Conservation (phyloP, 163 green algal genomes). For the Scenedesmus sp. region DNA sequence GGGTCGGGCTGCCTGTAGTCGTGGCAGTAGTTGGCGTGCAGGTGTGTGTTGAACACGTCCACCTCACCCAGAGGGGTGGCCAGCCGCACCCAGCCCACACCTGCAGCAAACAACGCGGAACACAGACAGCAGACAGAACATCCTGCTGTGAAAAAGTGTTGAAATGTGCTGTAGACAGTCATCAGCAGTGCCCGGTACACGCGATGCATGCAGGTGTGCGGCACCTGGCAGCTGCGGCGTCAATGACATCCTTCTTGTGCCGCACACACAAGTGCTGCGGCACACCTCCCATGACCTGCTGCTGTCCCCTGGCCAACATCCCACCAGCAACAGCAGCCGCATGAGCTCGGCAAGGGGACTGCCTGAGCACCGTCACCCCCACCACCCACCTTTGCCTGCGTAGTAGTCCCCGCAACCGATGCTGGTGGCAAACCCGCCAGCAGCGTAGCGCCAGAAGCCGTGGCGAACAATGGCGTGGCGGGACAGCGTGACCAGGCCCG, state of each 20-base stretch:
- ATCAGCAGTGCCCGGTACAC: too few relatives aligned
- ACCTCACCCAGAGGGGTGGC: conserved; percentile 49
- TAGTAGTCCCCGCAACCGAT: conserved; percentile 68
- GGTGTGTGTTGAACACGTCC: conserved; percentile 75
- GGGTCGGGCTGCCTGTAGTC: conserved; percentile 42
- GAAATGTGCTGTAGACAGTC: too few relatives aligned
- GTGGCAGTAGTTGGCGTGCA: conserved; percentile 73
- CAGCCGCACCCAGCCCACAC: conserved; percentile 66
- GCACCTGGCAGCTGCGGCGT: too few relatives aligned
- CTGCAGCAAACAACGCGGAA: conserved; percentile 25
- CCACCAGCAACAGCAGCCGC: too few relatives aligned
- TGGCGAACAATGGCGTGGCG: conserved; percentile 57
- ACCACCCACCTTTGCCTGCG: conserved; percentile 58
- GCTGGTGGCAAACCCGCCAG: conserved; percentile 58
- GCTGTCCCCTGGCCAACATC: too few relatives aligned
- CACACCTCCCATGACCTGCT: too few relatives aligned
- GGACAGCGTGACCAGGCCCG: conserved; percentile 65
- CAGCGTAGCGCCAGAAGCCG: conserved; percentile 58
- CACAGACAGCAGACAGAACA: background rate
- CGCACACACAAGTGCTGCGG: too few relatives aligned
- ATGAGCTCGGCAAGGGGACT: too few relatives aligned
- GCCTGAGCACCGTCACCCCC: too few relatives aligned
- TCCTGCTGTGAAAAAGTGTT: too few relatives aligned
- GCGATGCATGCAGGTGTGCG: too few relatives aligned
- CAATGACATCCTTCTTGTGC: too few relatives aligned